A percentile compares a stretch with the other conserved stretches of the same genome.
These are phyloP conservation scores for Quillaja saponaria DNA, from an alignment of 306 rosid genomes.

Conservation along the genomic window DNA sequence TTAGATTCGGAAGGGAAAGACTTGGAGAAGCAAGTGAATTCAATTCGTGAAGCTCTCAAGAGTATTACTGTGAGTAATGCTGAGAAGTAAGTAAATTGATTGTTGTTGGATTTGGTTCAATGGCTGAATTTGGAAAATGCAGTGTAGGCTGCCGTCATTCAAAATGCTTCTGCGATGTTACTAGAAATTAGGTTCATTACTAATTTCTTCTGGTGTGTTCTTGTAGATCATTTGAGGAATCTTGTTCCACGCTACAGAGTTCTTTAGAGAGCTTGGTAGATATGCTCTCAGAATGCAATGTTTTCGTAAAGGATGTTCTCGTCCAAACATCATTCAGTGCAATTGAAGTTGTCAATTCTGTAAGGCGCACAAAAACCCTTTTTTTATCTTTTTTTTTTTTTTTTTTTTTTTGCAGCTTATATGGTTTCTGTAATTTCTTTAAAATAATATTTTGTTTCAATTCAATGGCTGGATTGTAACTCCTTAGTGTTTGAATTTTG, in stretches of 20 bases:
- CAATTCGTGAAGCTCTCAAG: conserved; percentile 48
- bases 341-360: conserved; percentile 54
- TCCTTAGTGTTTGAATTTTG: conserved; percentile 2
- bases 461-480: conserved; percentile 5
- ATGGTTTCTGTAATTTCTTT: not conserved
- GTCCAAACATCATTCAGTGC: conserved; percentile 47
- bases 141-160: conserved; percentile 12
- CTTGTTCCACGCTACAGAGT: conserved; percentile 51
- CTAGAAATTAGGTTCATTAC: conserved; percentile 17
- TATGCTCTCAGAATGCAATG: conserved; percentile 35
- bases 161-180: not conserved
- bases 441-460: not conserved
- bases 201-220: conserved; percentile 30
- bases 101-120: conserved; percentile 29
- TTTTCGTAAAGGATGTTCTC: conserved; percentile 52
- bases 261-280: conserved; percentile 47
- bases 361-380: conserved; percentile 39
- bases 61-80: conserved; percentile 54
- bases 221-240: conserved; percentile 73
- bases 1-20: conserved; percentile 31
- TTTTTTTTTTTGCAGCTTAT: not conserved
- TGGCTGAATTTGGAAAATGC: conserved; percentile 11
- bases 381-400: not conserved
- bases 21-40: conserved; percentile 34
- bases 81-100: conserved; percentile 67